A percentile compares a stretch with the other conserved stretches of the same genome.
phyloP scores from a whole-genome alignment of 257 asterid species.

The Osmanthus fragrans region DNA sequence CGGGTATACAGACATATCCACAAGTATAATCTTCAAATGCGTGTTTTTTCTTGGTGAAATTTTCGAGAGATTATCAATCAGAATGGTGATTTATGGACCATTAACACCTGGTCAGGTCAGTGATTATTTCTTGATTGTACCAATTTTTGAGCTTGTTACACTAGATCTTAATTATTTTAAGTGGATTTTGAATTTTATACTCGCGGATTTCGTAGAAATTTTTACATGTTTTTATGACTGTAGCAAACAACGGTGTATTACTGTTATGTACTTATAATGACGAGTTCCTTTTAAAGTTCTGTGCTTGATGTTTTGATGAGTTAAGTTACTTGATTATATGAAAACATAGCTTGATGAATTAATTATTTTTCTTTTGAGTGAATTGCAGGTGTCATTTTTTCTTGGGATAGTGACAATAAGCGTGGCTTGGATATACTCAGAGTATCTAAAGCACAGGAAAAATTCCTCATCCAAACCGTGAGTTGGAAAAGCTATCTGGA shows the following conservation, averaged over 20 bases:
- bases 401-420: slow-evolving; percentile 67
- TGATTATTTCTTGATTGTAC: slow-evolving; percentile 12
- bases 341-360: slow-evolving; percentile 12
- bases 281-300: background rate
- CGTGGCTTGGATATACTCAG: slow-evolving; percentile 84
- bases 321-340: background rate
- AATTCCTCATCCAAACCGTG: slow-evolving; percentile 44
- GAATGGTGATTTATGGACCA: slow-evolving; percentile 84
- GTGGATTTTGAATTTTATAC: slow-evolving; percentile 4
- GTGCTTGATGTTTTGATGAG: background rate
- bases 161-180: slow-evolving; percentile 13
- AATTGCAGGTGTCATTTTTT: slow-evolving; percentile 74
- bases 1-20: slow-evolving; percentile 11
- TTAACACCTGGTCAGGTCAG: slow-evolving; percentile 80
- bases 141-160: background rate
- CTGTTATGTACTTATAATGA: background rate
- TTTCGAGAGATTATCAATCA: background rate
- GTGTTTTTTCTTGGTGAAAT: slow-evolving; percentile 22
- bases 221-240: no score
- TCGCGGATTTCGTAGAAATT: background rate
- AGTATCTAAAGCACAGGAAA: slow-evolving; percentile 70
- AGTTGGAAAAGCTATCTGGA: slow-evolving; percentile 24
- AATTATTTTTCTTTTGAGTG: background rate
- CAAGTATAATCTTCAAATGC: slow-evolving; percentile 4
- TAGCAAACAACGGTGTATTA: no score